phyloP scores from a whole-genome alignment of 768 basidiomycete species.

The Neoboletus magnificus region DNA sequence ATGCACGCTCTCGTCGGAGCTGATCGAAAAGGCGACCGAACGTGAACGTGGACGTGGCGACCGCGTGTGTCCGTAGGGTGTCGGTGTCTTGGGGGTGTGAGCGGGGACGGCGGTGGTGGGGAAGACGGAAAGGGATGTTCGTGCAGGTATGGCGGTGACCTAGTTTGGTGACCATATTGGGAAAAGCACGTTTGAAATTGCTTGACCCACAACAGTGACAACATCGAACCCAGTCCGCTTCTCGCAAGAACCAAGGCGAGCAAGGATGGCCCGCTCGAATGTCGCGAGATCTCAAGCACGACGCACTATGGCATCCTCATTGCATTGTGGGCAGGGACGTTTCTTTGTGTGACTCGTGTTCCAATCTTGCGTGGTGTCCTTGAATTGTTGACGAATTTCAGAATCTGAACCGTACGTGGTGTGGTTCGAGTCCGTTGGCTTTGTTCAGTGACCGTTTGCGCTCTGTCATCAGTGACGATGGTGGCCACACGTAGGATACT shows the following conservation, averaged over 20 bases:
- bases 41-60: not conserved
- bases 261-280: constrained; percentile 35
- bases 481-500: constrained; percentile 19
- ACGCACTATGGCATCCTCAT: constrained; percentile 62
- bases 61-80: not conserved
- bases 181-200: too few relatives aligned
- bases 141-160: too few relatives aligned
- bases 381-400: not conserved
- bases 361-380: not conserved
- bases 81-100: not conserved
- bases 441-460: not conserved
- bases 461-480: constrained; percentile 16
- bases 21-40: constrained; percentile 23
- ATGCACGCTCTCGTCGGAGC: constrained; percentile 27
- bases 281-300: constrained; percentile 54
- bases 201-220: too few relatives aligned
- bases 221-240: constrained; percentile 29
- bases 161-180: too few relatives aligned
- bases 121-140: too few relatives aligned
- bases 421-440: not conserved
- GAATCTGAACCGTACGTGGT: constrained; percentile 13
- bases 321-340: constrained; percentile 66
- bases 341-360: constrained; percentile 57
- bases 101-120: constrained; percentile 29
- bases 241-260: constrained; percentile 7